These are phyloP conservation scores for Gastrolobium bilobum DNA, from an alignment of 306 rosid species.

Conservation along the genomic window DNA sequence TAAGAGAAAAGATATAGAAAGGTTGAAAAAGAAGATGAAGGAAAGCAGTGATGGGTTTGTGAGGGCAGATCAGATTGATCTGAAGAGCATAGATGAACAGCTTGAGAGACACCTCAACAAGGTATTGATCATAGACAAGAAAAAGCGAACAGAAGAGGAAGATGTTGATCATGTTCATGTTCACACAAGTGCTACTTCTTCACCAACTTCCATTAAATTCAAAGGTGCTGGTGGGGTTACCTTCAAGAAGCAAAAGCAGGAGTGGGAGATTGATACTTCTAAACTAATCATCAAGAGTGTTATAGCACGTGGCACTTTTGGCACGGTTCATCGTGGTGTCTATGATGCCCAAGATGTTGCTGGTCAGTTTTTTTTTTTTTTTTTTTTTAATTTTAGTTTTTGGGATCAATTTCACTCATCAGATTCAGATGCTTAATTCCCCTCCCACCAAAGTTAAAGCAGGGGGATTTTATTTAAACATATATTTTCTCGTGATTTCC, in stretches of 20 bases:
- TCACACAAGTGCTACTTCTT: slow-evolving; percentile 44
- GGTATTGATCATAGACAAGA: slow-evolving; percentile 84
- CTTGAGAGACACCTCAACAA: slow-evolving; percentile 86
- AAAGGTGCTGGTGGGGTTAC: neutral
- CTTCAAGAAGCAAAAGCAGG: slow-evolving; percentile 68
- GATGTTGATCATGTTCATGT: slow-evolving; percentile 31
- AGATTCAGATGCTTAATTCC: slow-evolving; percentile 45
- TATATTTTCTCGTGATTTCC: neutral
- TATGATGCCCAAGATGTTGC: slow-evolving; percentile 94
- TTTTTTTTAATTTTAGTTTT: neutral
- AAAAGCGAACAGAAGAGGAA: slow-evolving; percentile 63
- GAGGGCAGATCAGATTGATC: slow-evolving; percentile 99
- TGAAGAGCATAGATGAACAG: slow-evolving; percentile 96
- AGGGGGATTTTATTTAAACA: neutral
- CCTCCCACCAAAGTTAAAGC: neutral
- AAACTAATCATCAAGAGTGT: slow-evolving; percentile 82
- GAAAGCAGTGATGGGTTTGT: slow-evolving; percentile 89
- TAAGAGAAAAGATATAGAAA: too few relatives aligned
- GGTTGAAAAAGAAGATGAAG: slow-evolving; percentile 63
- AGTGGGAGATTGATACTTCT: slow-evolving; percentile 97
- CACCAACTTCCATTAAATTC: slow-evolving; percentile 43
- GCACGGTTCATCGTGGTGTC: slow-evolving; percentile 92
- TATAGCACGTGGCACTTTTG: slow-evolving; percentile 94
- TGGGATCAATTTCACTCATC: slow-evolving; percentile 35
- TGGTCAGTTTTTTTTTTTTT: slow-evolving; percentile 55